These are phyloP conservation scores for Calonectria hawksworthii DNA, from an alignment of 2,329 filamentous ascomycete genomes.

Conservation along the genomic window DNA sequence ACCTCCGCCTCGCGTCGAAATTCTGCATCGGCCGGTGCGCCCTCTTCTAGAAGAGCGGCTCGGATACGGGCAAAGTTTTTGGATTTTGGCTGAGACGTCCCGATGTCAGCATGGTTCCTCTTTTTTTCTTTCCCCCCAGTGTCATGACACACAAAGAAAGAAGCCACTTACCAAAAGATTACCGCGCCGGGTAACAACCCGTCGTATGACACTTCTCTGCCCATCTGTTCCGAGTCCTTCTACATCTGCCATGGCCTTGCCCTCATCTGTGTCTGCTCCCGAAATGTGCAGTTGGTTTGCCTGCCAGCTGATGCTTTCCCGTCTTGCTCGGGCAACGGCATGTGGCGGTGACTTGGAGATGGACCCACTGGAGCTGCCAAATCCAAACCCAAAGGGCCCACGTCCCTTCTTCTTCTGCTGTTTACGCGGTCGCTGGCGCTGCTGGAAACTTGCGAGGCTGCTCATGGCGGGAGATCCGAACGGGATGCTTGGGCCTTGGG, in stretches of 20 bases:
- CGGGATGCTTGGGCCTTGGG: constrained; percentile 67
- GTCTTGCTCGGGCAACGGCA: constrained; percentile 67
- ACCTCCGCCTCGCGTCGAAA: constrained; percentile 94
- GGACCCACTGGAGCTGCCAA: constrained; percentile 58
- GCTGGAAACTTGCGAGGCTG: constrained; percentile 86
- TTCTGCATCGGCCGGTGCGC: constrained; percentile 88
- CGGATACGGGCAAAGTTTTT: constrained; percentile 95
- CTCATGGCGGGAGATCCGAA: constrained; percentile 80
- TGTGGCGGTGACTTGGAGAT: constrained; percentile 83
- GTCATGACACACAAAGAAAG: not conserved
- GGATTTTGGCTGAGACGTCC: constrained; percentile 81
- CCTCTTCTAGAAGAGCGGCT: constrained; percentile 90
- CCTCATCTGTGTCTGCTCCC: constrained; percentile 76
- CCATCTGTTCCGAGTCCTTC: constrained; percentile 66
- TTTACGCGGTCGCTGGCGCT: constrained; percentile 81
- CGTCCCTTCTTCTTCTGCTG: constrained; percentile 71
- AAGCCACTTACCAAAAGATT: constrained; percentile 82
- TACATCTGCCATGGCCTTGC: constrained; percentile 76
- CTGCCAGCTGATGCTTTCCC: constrained; percentile 92
- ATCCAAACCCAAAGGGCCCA: constrained; percentile 64
- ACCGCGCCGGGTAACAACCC: constrained; percentile 86
- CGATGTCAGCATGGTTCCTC: constrained; percentile 45
- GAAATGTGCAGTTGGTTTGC: constrained; percentile 90
- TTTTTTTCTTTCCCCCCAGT: not conserved
- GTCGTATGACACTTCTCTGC: constrained; percentile 82